phyloP scores from a whole-genome alignment of 2,329 filamentous ascomycete genomes.

The Teratosphaeria pseudoeucalypti region DNA sequence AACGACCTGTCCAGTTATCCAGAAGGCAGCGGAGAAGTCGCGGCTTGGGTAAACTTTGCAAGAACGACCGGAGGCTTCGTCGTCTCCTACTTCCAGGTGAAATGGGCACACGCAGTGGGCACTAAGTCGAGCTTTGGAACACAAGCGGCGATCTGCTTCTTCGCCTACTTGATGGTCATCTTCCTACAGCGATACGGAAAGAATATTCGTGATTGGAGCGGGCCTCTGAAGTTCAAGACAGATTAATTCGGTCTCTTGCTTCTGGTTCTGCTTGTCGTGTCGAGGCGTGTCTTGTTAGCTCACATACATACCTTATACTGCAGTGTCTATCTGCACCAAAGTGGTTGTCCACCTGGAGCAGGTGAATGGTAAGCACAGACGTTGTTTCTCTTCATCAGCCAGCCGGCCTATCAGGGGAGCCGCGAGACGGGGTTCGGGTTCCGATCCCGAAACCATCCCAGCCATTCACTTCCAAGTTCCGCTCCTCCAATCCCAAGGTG shows the following conservation, averaged over 20 bases:
- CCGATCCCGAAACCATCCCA: not conserved
- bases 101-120: slow-evolving; percentile 29
- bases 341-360: not conserved
- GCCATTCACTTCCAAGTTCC: not conserved
- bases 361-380: not conserved
- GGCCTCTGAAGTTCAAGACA: slow-evolving; percentile 1
- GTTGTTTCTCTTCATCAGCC: not conserved
- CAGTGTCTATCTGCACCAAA: not conserved
- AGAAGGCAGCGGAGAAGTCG: slow-evolving; percentile 45
- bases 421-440: not conserved
- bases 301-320: not conserved
- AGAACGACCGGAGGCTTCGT: slow-evolving; percentile 43
- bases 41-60: slow-evolving; percentile 42
- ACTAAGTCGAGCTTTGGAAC: slow-evolving; percentile 6
- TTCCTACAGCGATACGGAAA: slow-evolving; percentile 10
- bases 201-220: slow-evolving; percentile 6
- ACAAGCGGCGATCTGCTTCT: slow-evolving; percentile 7
- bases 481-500: not conserved
- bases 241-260: not conserved
- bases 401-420: not conserved
- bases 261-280: not conserved
- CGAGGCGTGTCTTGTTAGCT: not conserved
- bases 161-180: slow-evolving; percentile 4
- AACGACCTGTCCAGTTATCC: slow-evolving; percentile 13
- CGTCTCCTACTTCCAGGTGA: slow-evolving; percentile 43